Percentiles rank a stretch among this genome's conserved stretches.
phyloP scores from a whole-genome alignment of 768 basidiomycete species.

The Calocybe gangraenosa region DNA sequence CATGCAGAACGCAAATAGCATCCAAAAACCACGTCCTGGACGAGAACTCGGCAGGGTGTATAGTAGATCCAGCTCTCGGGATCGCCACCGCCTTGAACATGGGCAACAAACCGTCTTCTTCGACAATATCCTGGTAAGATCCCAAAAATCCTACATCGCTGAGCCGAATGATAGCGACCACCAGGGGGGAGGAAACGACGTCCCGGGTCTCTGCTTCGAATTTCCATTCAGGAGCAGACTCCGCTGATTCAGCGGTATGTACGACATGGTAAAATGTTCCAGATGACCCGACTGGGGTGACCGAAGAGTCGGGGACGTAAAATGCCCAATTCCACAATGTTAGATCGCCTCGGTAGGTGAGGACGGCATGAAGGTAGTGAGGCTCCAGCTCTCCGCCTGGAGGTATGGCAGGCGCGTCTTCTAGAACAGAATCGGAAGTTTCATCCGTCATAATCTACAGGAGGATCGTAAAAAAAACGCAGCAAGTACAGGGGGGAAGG shows the following conservation, averaged over 20 bases:
- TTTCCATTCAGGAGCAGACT: conserved; percentile 29
- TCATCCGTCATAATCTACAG: neutral
- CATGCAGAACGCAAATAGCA: conserved; percentile 41
- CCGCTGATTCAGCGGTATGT: conserved; percentile 21
- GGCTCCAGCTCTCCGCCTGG: conserved; percentile 29
- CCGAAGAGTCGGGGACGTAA: conserved; percentile 36
- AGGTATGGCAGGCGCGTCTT: neutral
- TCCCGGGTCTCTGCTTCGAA: conserved; percentile 34
- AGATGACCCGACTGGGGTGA: conserved; percentile 35
- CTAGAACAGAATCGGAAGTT: neutral
- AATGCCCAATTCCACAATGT: conserved; percentile 50
- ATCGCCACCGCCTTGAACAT: conserved; percentile 42
- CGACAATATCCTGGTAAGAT: conserved; percentile 38
- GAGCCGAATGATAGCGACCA: conserved; percentile 41
- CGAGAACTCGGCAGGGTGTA: conserved; percentile 33
- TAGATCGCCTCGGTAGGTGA: conserved; percentile 41
- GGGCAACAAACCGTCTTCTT: conserved; percentile 33
- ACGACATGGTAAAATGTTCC: conserved; percentile 44
- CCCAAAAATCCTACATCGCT: conserved; percentile 39
- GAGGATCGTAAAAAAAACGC: no score
- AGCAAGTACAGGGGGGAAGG: no score
- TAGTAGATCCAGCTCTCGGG: conserved; percentile 25
- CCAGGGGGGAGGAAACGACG: conserved; percentile 34
- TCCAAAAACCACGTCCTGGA: conserved; percentile 47
- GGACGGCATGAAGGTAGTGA: conserved; percentile 39